Conservation (phyloP, 2,329 filamentous ascomycete species). For the Aspergillus fumigatiaffinis region DNA sequence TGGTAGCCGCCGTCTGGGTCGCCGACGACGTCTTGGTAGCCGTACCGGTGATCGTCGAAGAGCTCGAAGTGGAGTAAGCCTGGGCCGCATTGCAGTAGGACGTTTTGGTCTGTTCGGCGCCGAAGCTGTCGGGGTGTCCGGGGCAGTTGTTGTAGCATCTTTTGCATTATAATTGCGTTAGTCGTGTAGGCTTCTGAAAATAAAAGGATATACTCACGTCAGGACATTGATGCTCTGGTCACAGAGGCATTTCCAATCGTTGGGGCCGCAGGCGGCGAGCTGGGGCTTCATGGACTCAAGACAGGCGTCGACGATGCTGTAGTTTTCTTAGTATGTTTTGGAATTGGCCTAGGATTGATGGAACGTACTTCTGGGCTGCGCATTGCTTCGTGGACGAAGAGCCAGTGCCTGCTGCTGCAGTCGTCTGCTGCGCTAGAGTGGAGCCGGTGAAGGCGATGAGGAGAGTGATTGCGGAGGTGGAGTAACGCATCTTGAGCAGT, state of each 20-base stretch:
- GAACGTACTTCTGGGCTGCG: slow-evolving; percentile 15
- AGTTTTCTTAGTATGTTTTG: not conserved
- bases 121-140: slow-evolving; percentile 36
- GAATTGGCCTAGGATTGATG: not conserved
- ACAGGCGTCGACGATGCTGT: slow-evolving; percentile 51
- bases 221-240: slow-evolving; percentile 51
- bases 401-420: not conserved
- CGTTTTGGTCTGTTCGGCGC: slow-evolving; percentile 28
- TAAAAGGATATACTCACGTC: slow-evolving; percentile 33
- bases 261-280: slow-evolving; percentile 42
- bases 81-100: slow-evolving; percentile 43
- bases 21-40: not conserved
- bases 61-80: slow-evolving; percentile 25
- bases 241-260: slow-evolving; percentile 58
- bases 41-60: slow-evolving; percentile 5
- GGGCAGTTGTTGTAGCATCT: slow-evolving; percentile 65
- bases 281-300: slow-evolving; percentile 38
- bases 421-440: not conserved
- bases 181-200: not conserved
- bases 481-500: not conserved
- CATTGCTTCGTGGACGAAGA: slow-evolving; percentile 2
- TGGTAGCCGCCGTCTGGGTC: slow-evolving; percentile 5
- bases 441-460: not conserved
- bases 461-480: not conserved
- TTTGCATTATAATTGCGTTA: slow-evolving; percentile 15